Evolutionary conservation across 164 flowering plant genomes (phyloP).

Genomic region (Saururus chinensis): DNA sequence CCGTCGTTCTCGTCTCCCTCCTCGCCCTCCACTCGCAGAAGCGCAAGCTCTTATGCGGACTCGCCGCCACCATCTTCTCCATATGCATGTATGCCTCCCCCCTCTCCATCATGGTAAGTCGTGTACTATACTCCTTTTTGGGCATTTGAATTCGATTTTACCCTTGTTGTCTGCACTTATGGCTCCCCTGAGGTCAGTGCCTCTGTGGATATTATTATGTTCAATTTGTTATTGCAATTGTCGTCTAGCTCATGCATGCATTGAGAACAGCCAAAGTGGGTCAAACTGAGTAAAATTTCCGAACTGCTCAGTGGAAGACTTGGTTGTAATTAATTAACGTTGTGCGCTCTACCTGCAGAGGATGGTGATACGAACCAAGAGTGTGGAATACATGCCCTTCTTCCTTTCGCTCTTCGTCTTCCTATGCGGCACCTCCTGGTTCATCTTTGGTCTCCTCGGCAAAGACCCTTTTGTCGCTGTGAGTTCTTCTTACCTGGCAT

Average conservation of each 20-base stretch:
- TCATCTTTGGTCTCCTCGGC: constrained; percentile 41
- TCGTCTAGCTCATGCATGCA: no score
- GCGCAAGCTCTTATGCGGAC: constrained; percentile 74
- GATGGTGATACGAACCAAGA: constrained; percentile 41
- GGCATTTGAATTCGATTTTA: background rate
- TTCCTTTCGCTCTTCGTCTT: constrained; percentile 39
- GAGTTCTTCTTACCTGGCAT: constrained; percentile 8
- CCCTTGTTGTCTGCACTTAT: no score
- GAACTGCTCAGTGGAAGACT: background rate
- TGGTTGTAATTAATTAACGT: background rate
- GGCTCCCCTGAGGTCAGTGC: no score
- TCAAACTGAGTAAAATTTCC: background rate
- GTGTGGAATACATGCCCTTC: constrained; percentile 60
- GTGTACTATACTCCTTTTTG: background rate
- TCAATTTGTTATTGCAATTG: no score
- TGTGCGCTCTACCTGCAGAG: constrained; percentile 20
- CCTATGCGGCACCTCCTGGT: constrained; percentile 45
- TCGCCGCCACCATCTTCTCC: constrained; percentile 75
- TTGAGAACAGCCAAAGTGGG: no score
- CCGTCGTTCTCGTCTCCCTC: constrained; percentile 53
- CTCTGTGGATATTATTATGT: no score
- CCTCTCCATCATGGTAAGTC: constrained; percentile 73
- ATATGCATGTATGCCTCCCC: constrained; percentile 91
- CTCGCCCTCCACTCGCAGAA: constrained; percentile 48
- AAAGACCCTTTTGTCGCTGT: constrained; percentile 39